Evolutionary conservation across 768 basidiomycete genomes (phyloP).

Genomic region (Collybiopsis confluens): DNA sequence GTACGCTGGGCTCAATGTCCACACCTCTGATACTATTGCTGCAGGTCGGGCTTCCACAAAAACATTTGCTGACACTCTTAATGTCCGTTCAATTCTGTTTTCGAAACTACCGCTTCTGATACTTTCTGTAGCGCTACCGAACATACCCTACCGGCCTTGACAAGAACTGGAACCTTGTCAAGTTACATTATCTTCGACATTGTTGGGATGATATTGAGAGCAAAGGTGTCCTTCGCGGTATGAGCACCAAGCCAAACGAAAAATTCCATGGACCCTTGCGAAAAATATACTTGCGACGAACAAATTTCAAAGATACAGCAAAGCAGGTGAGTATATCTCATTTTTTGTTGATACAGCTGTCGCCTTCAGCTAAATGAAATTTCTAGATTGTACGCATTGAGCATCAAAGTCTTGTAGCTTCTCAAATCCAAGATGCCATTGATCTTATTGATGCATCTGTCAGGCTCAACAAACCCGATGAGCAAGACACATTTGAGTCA

Average conservation of each 20-base stretch:
- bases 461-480: neutral
- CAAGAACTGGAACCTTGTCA: constrained; percentile 32
- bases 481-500: neutral
- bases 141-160: neutral
- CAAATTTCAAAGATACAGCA: constrained; percentile 29
- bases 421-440: neutral
- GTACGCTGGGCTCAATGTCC: neutral
- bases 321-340: no score
- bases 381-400: neutral
- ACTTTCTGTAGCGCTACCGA: neutral
- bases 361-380: neutral
- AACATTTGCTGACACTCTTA: neutral
- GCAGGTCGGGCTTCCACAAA: constrained; percentile 20
- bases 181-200: constrained; percentile 28
- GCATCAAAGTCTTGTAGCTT: neutral
- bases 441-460: neutral
- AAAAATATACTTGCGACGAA: constrained; percentile 20
- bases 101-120: neutral
- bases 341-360: neutral
- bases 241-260: no score
- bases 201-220: constrained; percentile 21
- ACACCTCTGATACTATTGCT: constrained; percentile 5
- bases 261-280: constrained; percentile 27
- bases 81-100: neutral
- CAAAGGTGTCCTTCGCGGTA: no score